phyloP scores from a whole-genome alignment of 345 rosid species.

The Salix udensis region DNA sequence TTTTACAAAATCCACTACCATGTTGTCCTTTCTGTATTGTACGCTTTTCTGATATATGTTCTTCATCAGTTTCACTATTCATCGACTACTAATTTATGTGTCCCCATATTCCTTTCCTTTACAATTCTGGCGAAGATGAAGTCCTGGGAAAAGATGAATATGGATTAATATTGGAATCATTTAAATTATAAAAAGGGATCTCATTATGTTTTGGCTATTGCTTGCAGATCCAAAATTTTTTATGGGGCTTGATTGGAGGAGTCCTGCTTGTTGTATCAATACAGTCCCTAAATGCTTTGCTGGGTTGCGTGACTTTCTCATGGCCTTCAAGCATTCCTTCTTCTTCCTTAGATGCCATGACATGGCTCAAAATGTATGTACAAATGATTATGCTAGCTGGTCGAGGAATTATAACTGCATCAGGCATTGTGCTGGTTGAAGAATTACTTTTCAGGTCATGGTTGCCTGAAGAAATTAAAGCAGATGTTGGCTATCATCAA shows the following conservation, averaged over 20 bases:
- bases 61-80: background rate
- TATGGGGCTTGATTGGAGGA: constrained; percentile 67
- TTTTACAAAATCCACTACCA: background rate
- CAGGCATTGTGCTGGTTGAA: constrained; percentile 65
- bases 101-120: background rate
- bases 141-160: background rate
- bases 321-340: constrained; percentile 56
- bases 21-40: background rate
- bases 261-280: constrained; percentile 51
- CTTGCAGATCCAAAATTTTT: constrained; percentile 55
- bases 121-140: background rate
- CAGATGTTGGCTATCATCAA: constrained; percentile 69
- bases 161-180: background rate
- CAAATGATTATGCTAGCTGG: constrained; percentile 41
- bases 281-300: constrained; percentile 52
- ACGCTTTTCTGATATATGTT: background rate
- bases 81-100: background rate
- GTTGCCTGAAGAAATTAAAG: constrained; percentile 75
- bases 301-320: constrained; percentile 59
- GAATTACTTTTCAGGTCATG: constrained; percentile 86
- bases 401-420: constrained; percentile 60
- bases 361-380: constrained; percentile 41
- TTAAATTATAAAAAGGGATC: background rate
- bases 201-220: constrained; percentile 7
- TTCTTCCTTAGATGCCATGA: constrained; percentile 43